Conservation (phyloP, 176 grass and related monocot genomes). For the Tillandsia fasciculata region DNA sequence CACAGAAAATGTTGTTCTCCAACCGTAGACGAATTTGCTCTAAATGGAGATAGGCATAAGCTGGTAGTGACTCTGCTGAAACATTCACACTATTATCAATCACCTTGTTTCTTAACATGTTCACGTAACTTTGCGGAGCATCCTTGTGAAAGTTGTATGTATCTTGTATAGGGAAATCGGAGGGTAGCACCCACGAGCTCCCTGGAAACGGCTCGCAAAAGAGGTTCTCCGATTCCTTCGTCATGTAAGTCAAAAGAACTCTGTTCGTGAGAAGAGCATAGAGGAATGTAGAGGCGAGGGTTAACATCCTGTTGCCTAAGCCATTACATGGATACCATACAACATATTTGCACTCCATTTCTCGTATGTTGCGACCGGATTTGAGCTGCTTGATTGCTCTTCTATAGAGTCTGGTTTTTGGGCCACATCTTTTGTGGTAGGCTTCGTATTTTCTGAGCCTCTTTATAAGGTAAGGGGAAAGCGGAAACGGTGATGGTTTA, state of each 20-base stretch:
- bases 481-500: conserved; percentile 3
- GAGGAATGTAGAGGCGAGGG: conserved; percentile 11
- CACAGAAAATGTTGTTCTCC: conserved; percentile 15
- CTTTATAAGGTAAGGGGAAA: conserved; percentile 17
- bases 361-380: not conserved
- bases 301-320: conserved; percentile 16
- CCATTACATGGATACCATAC: conserved; percentile 14
- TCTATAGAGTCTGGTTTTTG: conserved; percentile 20
- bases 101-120: conserved; percentile 16
- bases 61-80: not conserved
- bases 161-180: conserved; percentile 16
- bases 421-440: conserved; percentile 31
- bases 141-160: not conserved
- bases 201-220: conserved; percentile 17
- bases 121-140: conserved; percentile 29
- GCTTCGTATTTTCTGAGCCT: conserved; percentile 20
- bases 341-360: conserved; percentile 18
- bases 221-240: conserved; percentile 14
- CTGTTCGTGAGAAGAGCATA: conserved; percentile 18
- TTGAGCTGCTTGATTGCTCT: conserved; percentile 13
- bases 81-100: not conserved
- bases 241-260: not conserved
- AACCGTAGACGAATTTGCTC: not conserved
- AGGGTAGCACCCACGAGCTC: conserved; percentile 14
- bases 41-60: conserved; percentile 17